Conservation (phyloP, 805 yeast genomes). For the Yarrowia divulgata region DNA sequence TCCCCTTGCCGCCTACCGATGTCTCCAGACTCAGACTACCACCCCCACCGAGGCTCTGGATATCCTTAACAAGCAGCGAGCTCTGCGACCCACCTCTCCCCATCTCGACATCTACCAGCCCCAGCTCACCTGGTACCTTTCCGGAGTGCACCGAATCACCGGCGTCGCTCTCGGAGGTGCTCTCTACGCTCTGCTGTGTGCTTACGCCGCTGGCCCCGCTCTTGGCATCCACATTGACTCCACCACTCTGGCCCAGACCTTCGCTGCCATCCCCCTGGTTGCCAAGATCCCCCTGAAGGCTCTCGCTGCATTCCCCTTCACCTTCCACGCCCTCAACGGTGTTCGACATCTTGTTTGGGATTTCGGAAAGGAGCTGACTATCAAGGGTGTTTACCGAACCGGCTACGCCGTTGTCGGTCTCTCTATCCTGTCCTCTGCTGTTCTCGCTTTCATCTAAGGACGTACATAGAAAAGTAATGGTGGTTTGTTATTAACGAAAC, state of each 20-base stretch:
- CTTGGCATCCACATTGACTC: conserved; percentile 65
- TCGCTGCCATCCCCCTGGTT: conserved; percentile 69
- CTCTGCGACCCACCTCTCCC: conserved; percentile 88
- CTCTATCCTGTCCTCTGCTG: conserved; percentile 62
- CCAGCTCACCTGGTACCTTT: conserved; percentile 83
- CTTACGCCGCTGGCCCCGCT: conserved; percentile 73
- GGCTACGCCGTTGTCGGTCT: conserved; percentile 84
- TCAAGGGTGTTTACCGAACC: conserved; percentile 90
- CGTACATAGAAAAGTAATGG: conserved; percentile 37
- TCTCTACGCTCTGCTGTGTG: conserved; percentile 77
- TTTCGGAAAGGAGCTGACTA: conserved; percentile 75
- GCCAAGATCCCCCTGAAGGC: conserved; percentile 72
- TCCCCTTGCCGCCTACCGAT: conserved; percentile 37
- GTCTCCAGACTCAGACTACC: conserved; percentile 56
- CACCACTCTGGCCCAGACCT: conserved; percentile 59
- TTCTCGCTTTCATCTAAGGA: conserved; percentile 50
- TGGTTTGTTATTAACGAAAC: conserved; percentile 10
- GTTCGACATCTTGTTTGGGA: conserved; percentile 96
- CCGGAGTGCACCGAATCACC: conserved; percentile 83
- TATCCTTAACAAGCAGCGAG: conserved; percentile 80
- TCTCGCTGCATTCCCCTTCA: conserved; percentile 78
- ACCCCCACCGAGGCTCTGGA: conserved; percentile 69
- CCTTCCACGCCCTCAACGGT: conserved; percentile 86
- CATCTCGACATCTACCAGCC: conserved; percentile 90
- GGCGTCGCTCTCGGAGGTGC: conserved; percentile 83